These are phyloP conservation scores for Apostasia shenzhenica DNA, from an alignment of 106 monocot genomes.

Conservation along the genomic window DNA sequence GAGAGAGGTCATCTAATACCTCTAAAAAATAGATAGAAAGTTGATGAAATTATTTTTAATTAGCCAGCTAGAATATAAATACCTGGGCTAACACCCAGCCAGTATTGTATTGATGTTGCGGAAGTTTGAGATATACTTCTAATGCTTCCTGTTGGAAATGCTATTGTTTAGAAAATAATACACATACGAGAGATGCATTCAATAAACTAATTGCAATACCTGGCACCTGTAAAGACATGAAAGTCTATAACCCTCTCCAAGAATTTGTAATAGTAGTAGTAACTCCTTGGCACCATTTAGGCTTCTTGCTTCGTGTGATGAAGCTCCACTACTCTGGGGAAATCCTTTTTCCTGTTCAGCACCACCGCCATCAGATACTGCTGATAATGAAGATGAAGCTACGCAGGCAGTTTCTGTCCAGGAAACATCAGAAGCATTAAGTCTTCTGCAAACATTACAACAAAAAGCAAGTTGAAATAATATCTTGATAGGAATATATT, in stretches of 20 bases:
- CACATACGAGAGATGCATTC: neutral
- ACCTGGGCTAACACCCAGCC: constrained; percentile 98
- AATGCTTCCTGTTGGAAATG: constrained; percentile 61
- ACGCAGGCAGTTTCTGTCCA: constrained; percentile 30
- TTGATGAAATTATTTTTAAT: neutral
- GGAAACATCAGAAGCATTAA: constrained; percentile 42
- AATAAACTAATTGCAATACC: constrained; percentile 28
- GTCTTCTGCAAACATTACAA: constrained; percentile 29
- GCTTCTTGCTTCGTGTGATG: constrained; percentile 24
- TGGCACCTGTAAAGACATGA: constrained; percentile 77
- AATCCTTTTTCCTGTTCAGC: constrained; percentile 41
- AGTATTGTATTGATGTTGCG: constrained; percentile 83
- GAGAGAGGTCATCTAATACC: no score
- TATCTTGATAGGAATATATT: neutral
- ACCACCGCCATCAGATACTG: constrained; percentile 39
- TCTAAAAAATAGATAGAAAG: no score
- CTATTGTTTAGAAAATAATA: neutral
- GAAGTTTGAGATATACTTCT: constrained; percentile 73
- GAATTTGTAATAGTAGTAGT: constrained; percentile 63
- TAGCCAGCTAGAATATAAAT: constrained; percentile 1
- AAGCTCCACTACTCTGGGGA: constrained; percentile 27
- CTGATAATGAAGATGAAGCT: constrained; percentile 49
- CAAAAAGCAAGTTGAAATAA: neutral
- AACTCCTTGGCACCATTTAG: constrained; percentile 48
- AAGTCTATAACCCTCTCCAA: constrained; percentile 87